Evolutionary conservation across 768 basidiomycete species (phyloP).

Genomic region (Suillus luteus): DNA sequence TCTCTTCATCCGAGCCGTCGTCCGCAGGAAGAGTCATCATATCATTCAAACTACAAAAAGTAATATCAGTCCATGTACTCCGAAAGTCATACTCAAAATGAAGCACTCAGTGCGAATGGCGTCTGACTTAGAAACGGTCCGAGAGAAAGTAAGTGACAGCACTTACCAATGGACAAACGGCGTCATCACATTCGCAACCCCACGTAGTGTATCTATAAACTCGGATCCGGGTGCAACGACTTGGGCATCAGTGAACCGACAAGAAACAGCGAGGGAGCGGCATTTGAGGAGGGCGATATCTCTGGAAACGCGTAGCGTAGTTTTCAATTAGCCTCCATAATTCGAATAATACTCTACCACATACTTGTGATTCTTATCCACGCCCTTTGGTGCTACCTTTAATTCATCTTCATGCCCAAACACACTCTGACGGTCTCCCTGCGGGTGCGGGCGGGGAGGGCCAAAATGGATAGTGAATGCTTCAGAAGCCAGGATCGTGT

Average conservation of each 20-base stretch:
- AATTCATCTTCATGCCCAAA: constrained; percentile 89
- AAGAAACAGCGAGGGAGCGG: constrained; percentile 42
- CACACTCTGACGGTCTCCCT: constrained; percentile 69
- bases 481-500: constrained; percentile 63
- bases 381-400: constrained; percentile 69
- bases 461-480: constrained; percentile 83
- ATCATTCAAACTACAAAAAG: constrained; percentile 60
- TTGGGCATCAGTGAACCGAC: constrained; percentile 74
- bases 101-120: background rate
- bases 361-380: background rate
- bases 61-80: background rate
- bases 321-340: background rate
- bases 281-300: constrained; percentile 90
- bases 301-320: background rate
- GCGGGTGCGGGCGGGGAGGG: constrained; percentile 56
- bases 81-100: background rate
- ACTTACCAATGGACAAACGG: constrained; percentile 83
- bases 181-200: constrained; percentile 54
- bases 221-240: constrained; percentile 53
- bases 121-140: background rate
- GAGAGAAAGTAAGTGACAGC: background rate
- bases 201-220: constrained; percentile 64
- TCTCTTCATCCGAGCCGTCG: constrained; percentile 24
- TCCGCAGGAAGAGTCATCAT: constrained; percentile 59
- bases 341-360: background rate